phyloP scores from a whole-genome alignment of 139 green algal species.

The Auxenochlorella pyrenoidosa region DNA sequence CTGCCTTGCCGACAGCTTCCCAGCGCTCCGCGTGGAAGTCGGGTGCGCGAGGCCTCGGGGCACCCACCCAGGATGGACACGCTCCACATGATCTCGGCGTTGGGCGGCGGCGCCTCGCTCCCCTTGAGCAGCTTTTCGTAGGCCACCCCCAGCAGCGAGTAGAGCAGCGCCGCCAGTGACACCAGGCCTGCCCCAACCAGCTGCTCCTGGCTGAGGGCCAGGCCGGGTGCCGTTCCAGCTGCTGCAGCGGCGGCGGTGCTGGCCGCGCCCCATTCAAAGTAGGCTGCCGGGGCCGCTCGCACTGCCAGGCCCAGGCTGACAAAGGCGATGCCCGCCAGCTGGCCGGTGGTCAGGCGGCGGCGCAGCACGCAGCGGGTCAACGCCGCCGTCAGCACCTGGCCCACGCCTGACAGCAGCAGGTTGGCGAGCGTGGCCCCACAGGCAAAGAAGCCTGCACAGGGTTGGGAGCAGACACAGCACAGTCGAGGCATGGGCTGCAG shows the following conservation, averaged over 20 bases:
- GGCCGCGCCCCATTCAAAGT: neutral
- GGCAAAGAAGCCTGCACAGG: slow-evolving; percentile 13
- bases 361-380: slow-evolving; percentile 42
- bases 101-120: neutral
- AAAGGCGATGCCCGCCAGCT: slow-evolving; percentile 37
- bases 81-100: slow-evolving; percentile 43
- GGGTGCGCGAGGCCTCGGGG: no score
- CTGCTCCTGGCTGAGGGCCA: slow-evolving; percentile 1
- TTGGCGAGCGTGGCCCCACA: slow-evolving; percentile 50
- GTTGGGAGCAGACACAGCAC: no score
- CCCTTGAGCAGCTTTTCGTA: slow-evolving; percentile 46
- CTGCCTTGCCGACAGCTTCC: no score
- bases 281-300: slow-evolving; percentile 15
- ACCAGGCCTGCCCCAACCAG: slow-evolving; percentile 24
- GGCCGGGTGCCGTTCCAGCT: no score
- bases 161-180: slow-evolving; percentile 33
- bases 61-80: slow-evolving; percentile 3
- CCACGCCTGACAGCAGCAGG: slow-evolving; percentile 50
- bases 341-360: slow-evolving; percentile 24
- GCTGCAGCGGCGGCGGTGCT: neutral
- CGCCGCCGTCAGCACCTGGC: slow-evolving; percentile 56
- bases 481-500: neutral
- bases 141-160: slow-evolving; percentile 30
- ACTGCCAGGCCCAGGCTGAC: slow-evolving; percentile 47
- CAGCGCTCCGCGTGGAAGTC: no score